Evolutionary conservation across 2,329 filamentous ascomycete species (phyloP), one percentile per base, ranked within the genome.

Genomic region (Aspergillus hiratsukae): DNA sequence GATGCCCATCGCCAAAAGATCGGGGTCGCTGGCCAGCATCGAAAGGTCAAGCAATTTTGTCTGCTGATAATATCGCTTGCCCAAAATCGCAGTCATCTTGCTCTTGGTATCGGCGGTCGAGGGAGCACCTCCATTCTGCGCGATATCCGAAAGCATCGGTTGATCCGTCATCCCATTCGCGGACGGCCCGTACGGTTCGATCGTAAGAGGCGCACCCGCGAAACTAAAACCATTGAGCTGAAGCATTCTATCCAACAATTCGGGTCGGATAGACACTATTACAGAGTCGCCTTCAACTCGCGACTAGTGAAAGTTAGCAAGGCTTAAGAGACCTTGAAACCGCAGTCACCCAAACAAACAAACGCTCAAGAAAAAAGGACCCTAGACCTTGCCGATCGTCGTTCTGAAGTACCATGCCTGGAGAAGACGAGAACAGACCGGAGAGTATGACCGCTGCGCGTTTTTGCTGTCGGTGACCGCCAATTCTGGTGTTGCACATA

Each of bases 11-110:
- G 83, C 80, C 53, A 86, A 79, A 4, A 97, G 82, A 56, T 87
- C 83, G 1, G 84, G 76, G 66, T 97, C 93, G 49, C 83, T 78
- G 31, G 83, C 87, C 9, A 97, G 83, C 1, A 82, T 80, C n/a
- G 90, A 91, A 9, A 99, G 83, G 68, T 96, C 86, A 41, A 97
- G 82, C 0, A 97, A 78, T 73, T 95, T 96, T 52, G 80, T 78
- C 6, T 80, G 79, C 17, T 81, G 75, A 58, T 89, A 80, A 75
- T 96, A 97, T 50, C 94, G 87, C 53, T 83, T 82, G 54, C 82
- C 82, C 14, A 99, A 81, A 60, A 97, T 87, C 17, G 77, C 75
- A 62, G 85, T 84, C 56, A 97, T 82, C 62, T 87, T 85, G 25
- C 83, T 78, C 70, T 87, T 87, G n/a, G 85, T 81, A 62, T 88